These are phyloP conservation scores for Kwoniella newhampshirensis DNA, from an alignment of 768 basidiomycete genomes.

Conservation along the genomic window DNA sequence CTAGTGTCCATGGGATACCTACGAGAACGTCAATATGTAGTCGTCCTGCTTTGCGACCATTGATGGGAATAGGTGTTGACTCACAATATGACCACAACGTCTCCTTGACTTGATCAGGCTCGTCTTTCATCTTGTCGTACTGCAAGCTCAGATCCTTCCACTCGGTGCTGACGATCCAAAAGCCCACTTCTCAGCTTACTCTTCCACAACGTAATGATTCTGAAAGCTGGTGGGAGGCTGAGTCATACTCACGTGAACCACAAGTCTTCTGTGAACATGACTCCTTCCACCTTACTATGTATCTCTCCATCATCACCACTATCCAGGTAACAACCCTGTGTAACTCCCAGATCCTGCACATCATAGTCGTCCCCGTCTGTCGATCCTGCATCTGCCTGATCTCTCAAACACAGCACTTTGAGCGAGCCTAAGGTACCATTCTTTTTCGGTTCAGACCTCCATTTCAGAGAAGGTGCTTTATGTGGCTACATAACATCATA, in stretches of 20 bases:
- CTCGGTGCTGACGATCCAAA: constrained; percentile 15
- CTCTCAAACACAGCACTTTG: constrained; percentile 18
- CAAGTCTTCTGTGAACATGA: constrained; percentile 25
- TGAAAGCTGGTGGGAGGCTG: not conserved
- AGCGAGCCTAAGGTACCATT: constrained; percentile 17
- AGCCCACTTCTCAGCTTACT: not conserved
- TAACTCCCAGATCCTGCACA: constrained; percentile 11
- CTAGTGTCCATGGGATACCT: constrained; percentile 36
- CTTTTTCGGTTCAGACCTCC: constrained; percentile 33
- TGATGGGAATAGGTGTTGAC: constrained; percentile 4
- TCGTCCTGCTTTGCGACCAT: not conserved
- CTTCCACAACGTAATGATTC: too few relatives aligned
- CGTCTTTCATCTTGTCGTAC: constrained; percentile 39
- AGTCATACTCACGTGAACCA: constrained; percentile 40
- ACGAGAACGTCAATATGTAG: not conserved
- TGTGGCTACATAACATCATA: constrained; percentile 14
- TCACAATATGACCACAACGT: constrained; percentile 30
- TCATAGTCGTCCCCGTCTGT: constrained; percentile 27
- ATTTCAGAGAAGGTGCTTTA: constrained; percentile 27
- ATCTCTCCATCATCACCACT: not conserved
- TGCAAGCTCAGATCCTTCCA: constrained; percentile 32
- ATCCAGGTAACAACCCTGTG: constrained; percentile 26
- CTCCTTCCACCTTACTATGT: constrained; percentile 21
- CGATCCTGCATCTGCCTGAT: constrained; percentile 19
- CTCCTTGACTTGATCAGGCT: constrained; percentile 21